Conservation (phyloP, 1,284 basidiomycete species). For the Irpex sp. region DNA sequence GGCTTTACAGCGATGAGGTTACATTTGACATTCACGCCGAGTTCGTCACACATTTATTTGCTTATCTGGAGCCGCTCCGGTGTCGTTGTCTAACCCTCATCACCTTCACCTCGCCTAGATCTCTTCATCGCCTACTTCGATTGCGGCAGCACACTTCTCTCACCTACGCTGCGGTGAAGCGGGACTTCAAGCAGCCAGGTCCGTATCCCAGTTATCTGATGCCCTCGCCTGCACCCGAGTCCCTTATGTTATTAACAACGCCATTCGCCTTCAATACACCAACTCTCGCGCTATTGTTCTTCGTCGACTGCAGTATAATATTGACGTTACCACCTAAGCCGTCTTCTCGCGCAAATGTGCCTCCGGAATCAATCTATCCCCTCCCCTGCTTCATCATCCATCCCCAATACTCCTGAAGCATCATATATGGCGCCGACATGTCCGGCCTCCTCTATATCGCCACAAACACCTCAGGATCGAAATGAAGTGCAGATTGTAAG, state of each 20-base stretch:
- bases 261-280: conserved; percentile 34
- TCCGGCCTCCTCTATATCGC: conserved; percentile 63
- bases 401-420: conserved; percentile 54
- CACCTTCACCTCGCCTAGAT: conserved; percentile 68
- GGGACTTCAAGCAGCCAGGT: conserved; percentile 65
- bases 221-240: conserved; percentile 59
- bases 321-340: conserved; percentile 47
- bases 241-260: conserved; percentile 56
- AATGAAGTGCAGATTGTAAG: conserved; percentile 53
- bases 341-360: conserved; percentile 14
- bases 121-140: conserved; percentile 93
- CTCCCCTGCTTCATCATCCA: conserved; percentile 37
- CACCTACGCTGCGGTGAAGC: conserved; percentile 83
- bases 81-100: conserved; percentile 44
- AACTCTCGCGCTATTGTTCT: conserved; percentile 51
- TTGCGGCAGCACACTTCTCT: conserved; percentile 88
- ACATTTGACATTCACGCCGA: no score
- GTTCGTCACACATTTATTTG: conserved; percentile 86
- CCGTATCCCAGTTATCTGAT: conserved; percentile 70
- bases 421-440: conserved; percentile 59
- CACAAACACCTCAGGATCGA: conserved; percentile 58
- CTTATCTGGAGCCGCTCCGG: conserved; percentile 68
- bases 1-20: conserved; percentile 87
- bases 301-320: conserved; percentile 45
- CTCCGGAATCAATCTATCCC: conserved; percentile 19